Conservation (phyloP, 2,329 filamentous ascomycete genomes). For the Coniochaeta pulveracea region DNA sequence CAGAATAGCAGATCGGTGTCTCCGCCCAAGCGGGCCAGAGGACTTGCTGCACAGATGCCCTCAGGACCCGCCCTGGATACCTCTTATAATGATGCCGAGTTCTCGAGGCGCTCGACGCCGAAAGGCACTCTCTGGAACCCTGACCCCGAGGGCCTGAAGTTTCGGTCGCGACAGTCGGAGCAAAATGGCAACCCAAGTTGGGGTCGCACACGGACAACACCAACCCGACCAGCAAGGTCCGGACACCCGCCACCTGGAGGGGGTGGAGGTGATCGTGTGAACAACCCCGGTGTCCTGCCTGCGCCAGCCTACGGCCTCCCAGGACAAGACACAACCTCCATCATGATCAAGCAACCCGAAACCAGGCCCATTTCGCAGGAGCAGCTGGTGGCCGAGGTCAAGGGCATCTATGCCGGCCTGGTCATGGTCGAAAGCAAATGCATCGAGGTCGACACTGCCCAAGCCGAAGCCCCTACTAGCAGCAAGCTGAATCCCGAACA, state of each 20-base stretch:
- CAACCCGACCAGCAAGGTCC: conserved; percentile 3
- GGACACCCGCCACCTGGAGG: conserved; percentile 1
- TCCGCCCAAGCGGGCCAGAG: conserved; percentile 10
- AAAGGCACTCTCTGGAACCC: conserved; percentile 11
- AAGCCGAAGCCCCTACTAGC: conserved; percentile 30
- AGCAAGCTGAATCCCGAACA: conserved; percentile 51
- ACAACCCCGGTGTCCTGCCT: background rate
- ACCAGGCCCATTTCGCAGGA: conserved; percentile 64
- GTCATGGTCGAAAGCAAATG: conserved; percentile 83
- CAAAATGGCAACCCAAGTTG: conserved; percentile 8
- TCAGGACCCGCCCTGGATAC: background rate
- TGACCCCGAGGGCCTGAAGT: conserved; percentile 6
- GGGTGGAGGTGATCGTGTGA: background rate
- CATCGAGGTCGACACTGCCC: conserved; percentile 66
- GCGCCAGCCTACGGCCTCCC: background rate
- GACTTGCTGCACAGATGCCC: conserved; percentile 5
- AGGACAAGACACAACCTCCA: conserved; percentile 9
- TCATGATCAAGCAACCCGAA: conserved; percentile 37
- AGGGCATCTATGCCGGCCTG: conserved; percentile 71
- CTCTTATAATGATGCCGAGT: conserved; percentile 5
- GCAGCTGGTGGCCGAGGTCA: conserved; percentile 70
- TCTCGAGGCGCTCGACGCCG: conserved; percentile 8
- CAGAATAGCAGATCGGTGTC: conserved; percentile 9
- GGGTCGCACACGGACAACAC: conserved; percentile 1
- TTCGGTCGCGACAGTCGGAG: conserved; percentile 8